Base-by-base conservation (phyloP, 2,329 filamentous ascomycete species). In the Fragosphaeria purpurea region DNA sequence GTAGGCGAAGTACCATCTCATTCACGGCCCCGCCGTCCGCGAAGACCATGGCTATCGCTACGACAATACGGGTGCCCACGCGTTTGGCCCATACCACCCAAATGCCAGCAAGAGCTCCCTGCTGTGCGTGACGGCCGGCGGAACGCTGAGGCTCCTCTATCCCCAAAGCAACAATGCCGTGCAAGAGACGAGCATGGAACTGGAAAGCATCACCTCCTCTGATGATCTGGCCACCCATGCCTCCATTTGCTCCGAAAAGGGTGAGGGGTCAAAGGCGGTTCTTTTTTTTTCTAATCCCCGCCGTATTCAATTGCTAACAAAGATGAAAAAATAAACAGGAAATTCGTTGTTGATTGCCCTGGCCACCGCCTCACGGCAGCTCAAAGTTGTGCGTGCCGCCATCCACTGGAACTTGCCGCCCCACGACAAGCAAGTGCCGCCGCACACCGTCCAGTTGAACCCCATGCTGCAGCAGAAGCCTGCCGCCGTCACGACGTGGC, bases 171-270 rank as follows among this genome's bases (percentile, higher is more conserved):
- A 82, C 63, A 77, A 74, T 50, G 80, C 80, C 58, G 83, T 88
- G 68, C 79, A 83, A 53, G 86, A 94, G 61, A 77, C 80, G 0
- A 78, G 77, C 4, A 70, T 83, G n/a, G 85, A 91, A 55, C 67
- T 95, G 38, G 86, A 90, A 61, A 83, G 81, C 55, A 75, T 88
- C 51, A 75, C 80, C 33, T 82, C 82, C 37, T 82, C 84, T 0
- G 82, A 88, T 55, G 84, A 88, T 56, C 65, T 87, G n/a, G 75
- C 91, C 47, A 88, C 87, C 0, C 88, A 94, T 67, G 87, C 87
- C 9, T 78, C 86, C 40, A 72, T 89, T 55, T 79, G 83, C 52
- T 80, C 85, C 4, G 86, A 90, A 50, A 87, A 83, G 65, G 81
- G 86, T 87, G 67, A 61, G 71, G 10, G 32, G 7, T 10, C 7